phyloP scores from a whole-genome alignment of 352 stramenopile genomes.

The Thraustochytrium sp. region DNA sequence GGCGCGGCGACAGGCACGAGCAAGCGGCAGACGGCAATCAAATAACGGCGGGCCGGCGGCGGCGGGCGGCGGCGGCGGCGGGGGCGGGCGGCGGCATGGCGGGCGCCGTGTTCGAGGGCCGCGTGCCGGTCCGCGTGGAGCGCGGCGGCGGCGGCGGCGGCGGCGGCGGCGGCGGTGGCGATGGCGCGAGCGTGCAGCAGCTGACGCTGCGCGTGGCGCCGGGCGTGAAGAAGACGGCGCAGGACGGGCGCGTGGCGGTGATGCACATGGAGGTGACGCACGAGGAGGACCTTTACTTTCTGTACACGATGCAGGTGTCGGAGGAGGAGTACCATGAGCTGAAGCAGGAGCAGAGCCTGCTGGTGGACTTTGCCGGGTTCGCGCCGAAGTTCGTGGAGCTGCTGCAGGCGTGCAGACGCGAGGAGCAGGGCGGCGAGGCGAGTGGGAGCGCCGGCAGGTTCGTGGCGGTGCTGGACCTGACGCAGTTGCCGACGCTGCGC shows the following conservation, averaged over 20 bases:
- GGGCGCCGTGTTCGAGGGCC: constrained; percentile 44
- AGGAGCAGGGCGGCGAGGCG: constrained; percentile 58
- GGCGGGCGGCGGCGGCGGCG: too few relatives aligned
- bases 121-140: constrained; percentile 43
- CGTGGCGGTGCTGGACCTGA: constrained; percentile 4
- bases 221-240: constrained; percentile 44
- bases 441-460: not conserved
- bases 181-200: constrained; percentile 8
- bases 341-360: constrained; percentile 81
- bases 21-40: too few relatives aligned
- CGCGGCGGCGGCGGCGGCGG: not conserved
- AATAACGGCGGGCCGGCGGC: too few relatives aligned
- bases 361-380: constrained; percentile 86
- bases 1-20: too few relatives aligned
- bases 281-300: constrained; percentile 79
- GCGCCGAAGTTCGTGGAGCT: constrained; percentile 84
- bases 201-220: constrained; percentile 49
- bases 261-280: constrained; percentile 87
- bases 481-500: constrained; percentile 68
- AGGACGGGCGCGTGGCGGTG: constrained; percentile 52
- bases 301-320: constrained; percentile 83
- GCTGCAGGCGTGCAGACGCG: constrained; percentile 71
- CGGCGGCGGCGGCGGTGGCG: too few relatives aligned
- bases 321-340: constrained; percentile 89
- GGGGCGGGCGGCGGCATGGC: not conserved